Evolutionary conservation across 139 green algal genomes (phyloP).

Genomic region (Chlorella vulgaris): DNA sequence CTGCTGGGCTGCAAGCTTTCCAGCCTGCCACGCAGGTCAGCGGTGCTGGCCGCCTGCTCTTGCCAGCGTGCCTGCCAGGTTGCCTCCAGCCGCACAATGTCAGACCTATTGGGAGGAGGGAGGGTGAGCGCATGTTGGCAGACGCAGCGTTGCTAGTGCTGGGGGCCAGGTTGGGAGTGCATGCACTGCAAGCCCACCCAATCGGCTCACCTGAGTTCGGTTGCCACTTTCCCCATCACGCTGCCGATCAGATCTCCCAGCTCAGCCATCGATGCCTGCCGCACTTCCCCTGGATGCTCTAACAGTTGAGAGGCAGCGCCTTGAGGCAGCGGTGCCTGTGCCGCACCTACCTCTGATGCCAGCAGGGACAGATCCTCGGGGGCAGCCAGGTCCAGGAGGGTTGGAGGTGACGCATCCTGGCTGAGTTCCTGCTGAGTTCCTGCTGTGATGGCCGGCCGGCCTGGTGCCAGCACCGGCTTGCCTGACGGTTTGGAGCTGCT

Average conservation of each 20-base stretch:
- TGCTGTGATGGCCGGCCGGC: not conserved
- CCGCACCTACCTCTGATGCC: not conserved
- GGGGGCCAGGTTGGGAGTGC: too few relatives aligned
- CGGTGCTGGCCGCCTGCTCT: constrained; percentile 4
- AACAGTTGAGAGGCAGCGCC: not conserved
- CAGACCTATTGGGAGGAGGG: not conserved
- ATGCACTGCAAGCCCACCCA: too few relatives aligned
- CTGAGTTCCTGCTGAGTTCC: not conserved
- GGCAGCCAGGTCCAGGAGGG: constrained; percentile 12
- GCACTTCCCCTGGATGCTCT: not conserved
- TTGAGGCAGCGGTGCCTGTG: not conserved
- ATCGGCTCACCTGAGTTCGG: not conserved
- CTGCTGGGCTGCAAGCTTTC: not conserved
- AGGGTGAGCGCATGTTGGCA: not conserved
- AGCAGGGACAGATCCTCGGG: not conserved
- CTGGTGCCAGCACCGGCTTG: not conserved
- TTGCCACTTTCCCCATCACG: not conserved
- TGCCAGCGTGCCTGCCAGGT: constrained; percentile 15
- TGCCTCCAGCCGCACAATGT: constrained; percentile 11
- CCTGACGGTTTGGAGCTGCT: not conserved
- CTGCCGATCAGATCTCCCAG: not conserved
- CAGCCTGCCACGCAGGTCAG: constrained; percentile 2
- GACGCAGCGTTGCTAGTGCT: too few relatives aligned
- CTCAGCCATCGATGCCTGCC: not conserved
- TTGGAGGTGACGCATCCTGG: too few relatives aligned